Evolutionary conservation across 495 filamentous ascomycete species (phyloP), one percentile per base, ranked within the genome.

Genomic region (Filosporella fistucella): DNA sequence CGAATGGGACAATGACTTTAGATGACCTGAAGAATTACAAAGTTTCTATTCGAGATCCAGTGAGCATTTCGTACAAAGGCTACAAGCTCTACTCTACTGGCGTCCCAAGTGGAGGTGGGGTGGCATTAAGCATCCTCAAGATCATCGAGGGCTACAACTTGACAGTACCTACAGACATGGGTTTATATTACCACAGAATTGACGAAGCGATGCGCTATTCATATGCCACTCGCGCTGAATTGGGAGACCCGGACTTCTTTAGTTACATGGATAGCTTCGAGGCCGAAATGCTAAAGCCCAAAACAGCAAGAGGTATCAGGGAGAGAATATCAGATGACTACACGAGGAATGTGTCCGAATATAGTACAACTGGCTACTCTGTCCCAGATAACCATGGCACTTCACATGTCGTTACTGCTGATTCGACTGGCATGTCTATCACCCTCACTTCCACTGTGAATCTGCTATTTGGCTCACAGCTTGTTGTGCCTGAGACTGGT

Each of bases 141-240:
- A 86, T 82, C 9, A 68, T 94, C 55, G 79, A 85, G 54, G 83
- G 85, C 1, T 96, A 87, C 55, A 57, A 71, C 39, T 21, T 13
- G 11, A 42, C 21, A 3, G 13, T 11, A 33, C 56, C 69, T 3
- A 66, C 64, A 40, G 14, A 26, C 17, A 52, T 80, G 10, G 81
- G 86, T 44, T 47, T 82, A 1, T 90, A 79, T 16, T 83, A 82
- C 2, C 91, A 96, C 66, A 77, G 89, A 3, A 71, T 95, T 43
- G 81, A 88, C 49, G 91, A 96, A 66, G 84, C 86, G 2, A 89
- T 93, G 61, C 78, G 89, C 14, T 95, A 91, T 64, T 88, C 79
- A 1, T 96, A 95, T 62, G 91, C 63, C 72, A 84, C 77, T 65
- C 65, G 77, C 69, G 24, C 64, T 17, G 69, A 84, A 2, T 70